Conservation (phyloP, 2,329 filamentous ascomycete genomes). For the Dothideomycetidae sp. region DNA sequence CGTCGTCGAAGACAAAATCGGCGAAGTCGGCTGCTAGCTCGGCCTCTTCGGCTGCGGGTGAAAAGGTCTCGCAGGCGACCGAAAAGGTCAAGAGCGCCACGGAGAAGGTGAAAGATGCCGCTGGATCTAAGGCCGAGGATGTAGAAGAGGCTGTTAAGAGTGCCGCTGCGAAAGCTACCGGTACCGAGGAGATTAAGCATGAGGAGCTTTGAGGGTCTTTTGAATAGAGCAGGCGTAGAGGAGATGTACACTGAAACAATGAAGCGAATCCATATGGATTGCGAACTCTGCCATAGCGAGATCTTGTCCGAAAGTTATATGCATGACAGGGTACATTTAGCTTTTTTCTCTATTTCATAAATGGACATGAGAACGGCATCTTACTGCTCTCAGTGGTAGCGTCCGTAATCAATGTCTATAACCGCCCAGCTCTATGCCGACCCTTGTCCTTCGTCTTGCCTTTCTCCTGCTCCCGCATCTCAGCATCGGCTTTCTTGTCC, state of each 20-base stretch:
- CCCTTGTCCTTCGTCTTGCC: conserved; percentile 10
- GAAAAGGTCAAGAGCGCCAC: conserved; percentile 2
- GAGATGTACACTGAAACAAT: too few relatives aligned
- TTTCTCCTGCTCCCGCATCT: conserved; percentile 28
- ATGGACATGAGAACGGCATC: neutral
- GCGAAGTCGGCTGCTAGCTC: conserved; percentile 14
- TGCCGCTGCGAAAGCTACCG: conserved; percentile 10
- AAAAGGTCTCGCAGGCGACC: conserved; percentile 7
- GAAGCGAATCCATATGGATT: too few relatives aligned
- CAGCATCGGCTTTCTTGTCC: conserved; percentile 45
- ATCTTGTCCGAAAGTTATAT: too few relatives aligned
- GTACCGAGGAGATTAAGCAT: conserved; percentile 9
- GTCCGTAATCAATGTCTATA: neutral
- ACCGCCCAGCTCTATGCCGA: neutral
- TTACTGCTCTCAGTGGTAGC: too few relatives aligned
- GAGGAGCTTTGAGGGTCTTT: conserved; percentile 12
- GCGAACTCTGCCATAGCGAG: too few relatives aligned
- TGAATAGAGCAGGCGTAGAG: too few relatives aligned
- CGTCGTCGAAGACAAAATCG: conserved; percentile 23
- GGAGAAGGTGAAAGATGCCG: neutral
- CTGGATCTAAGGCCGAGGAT: conserved; percentile 17
- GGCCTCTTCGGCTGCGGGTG: conserved; percentile 18
- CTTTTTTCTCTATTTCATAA: too few relatives aligned
- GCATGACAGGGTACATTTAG: too few relatives aligned
- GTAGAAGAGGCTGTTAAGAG: conserved; percentile 15